These are phyloP conservation scores for Gliomastix tumulicola DNA, from an alignment of 2,329 filamentous ascomycete species.

Conservation along the genomic window DNA sequence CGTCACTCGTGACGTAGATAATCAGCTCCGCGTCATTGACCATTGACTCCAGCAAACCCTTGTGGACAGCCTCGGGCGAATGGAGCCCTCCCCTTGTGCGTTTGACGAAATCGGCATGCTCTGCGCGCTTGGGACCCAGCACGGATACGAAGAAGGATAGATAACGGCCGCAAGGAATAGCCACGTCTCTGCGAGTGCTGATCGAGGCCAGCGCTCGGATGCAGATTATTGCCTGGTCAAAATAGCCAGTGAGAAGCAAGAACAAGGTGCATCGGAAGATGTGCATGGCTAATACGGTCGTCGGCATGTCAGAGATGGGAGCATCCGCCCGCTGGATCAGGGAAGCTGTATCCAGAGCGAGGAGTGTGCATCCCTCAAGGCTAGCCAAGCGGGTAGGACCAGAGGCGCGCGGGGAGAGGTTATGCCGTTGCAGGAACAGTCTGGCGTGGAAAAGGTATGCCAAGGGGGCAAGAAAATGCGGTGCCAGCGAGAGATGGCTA, in stretches of 20 bases:
- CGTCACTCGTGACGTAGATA: slow-evolving; percentile 77
- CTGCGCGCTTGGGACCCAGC: slow-evolving; percentile 49
- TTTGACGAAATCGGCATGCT: slow-evolving; percentile 31
- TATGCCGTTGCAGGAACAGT: slow-evolving; percentile 83
- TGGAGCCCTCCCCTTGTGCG: slow-evolving; percentile 19
- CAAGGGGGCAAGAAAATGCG: slow-evolving; percentile 66
- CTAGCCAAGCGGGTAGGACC: slow-evolving; percentile 61
- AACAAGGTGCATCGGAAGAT: slow-evolving; percentile 83
- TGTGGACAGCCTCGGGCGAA: slow-evolving; percentile 16
- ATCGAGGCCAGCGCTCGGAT: slow-evolving; percentile 66
- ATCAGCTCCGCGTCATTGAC: slow-evolving; percentile 77
- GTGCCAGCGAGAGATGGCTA: slow-evolving; percentile 62
- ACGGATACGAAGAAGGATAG: slow-evolving; percentile 72
- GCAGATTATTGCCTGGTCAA: slow-evolving; percentile 65
- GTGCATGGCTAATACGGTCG: slow-evolving; percentile 71
- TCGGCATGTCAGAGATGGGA: slow-evolving; percentile 59
- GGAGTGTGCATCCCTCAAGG: slow-evolving; percentile 67
- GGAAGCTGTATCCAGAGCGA: slow-evolving; percentile 71
- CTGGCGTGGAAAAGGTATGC: slow-evolving; percentile 75
- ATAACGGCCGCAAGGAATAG: slow-evolving; percentile 73
- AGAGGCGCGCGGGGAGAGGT: slow-evolving; percentile 67
- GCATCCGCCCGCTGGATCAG: slow-evolving; percentile 62
- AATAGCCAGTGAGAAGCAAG: slow-evolving; percentile 67
- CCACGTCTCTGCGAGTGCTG: slow-evolving; percentile 63
- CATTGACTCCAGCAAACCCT: slow-evolving; percentile 21